Percentiles rank a stretch among this genome's conserved stretches.
Evolutionary conservation across 768 basidiomycete genomes (phyloP).

Genomic region (Lentinula guzmanii): DNA sequence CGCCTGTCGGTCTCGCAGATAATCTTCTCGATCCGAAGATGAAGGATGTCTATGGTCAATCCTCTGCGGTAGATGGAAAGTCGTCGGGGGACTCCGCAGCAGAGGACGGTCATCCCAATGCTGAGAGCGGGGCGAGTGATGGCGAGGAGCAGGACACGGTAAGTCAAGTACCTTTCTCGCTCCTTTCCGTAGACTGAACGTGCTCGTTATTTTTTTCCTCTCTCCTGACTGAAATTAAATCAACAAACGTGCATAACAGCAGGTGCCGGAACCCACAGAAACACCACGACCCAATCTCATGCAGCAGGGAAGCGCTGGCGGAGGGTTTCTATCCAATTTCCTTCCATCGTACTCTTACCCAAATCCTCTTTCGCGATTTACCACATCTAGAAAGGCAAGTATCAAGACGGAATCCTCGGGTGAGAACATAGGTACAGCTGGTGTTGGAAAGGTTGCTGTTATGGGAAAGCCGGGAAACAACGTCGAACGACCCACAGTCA

Average conservation of each 20-base stretch:
- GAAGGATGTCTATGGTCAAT: conserved; percentile 6
- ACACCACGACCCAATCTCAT: conserved; percentile 10
- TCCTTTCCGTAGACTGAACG: background rate
- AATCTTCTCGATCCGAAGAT: conserved; percentile 43
- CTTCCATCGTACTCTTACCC: conserved; percentile 56
- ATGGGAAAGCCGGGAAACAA: background rate
- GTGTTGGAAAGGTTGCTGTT: background rate
- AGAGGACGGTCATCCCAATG: conserved; percentile 14
- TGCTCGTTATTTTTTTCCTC: background rate
- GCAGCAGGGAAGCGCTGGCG: conserved; percentile 15
- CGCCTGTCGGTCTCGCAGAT: conserved; percentile 56
- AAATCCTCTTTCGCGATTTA: conserved; percentile 51
- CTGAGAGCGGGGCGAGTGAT: background rate
- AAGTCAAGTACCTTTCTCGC: conserved; percentile 6
- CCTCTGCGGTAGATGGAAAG: conserved; percentile 8
- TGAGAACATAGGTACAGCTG: background rate
- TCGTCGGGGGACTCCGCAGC: conserved; percentile 11
- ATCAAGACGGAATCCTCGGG: background rate
- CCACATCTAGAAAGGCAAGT: conserved; percentile 11
- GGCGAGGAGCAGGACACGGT: conserved; percentile 16
- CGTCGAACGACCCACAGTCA: conserved; percentile 3
- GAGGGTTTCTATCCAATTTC: conserved; percentile 49
- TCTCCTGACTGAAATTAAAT: background rate
- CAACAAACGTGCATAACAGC: background rate
- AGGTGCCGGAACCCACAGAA: background rate